Evolutionary conservation across 2,329 filamentous ascomycete genomes (phyloP), one percentile per base, ranked within the genome.

Genomic region (Aspergillus quadrilineatus): DNA sequence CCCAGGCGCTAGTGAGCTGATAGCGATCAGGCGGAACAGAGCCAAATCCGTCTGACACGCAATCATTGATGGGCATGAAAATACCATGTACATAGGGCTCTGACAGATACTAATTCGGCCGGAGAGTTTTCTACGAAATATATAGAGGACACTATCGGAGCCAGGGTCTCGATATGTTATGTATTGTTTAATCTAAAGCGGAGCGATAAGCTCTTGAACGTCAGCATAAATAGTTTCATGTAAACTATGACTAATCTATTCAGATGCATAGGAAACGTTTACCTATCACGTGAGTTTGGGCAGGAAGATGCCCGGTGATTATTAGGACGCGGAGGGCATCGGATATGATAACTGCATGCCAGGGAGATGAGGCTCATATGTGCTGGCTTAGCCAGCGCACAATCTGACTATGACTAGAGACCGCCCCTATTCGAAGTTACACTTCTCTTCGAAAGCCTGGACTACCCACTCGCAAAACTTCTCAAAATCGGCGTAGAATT

Each of bases 401-500:
- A 14, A 37, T 34, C 8, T 26, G 44, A 34, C 28, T 17, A 17
- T 34, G n/a, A 6, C 10, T 14, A 17, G 28, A 36, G 17, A 15
- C 51, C 7, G 5, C 10, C 26, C 15, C n/a, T 44, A 29, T 39
- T 29, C 39, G n/a, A n/a, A 6, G 6, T 12, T 29, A 55, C 50
- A 55, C 17, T 37, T 49, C n/a, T 9, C 53, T 36, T 68, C 83
- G 77, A 83, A 96, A 75, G 96, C 89, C 37, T 86, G 80, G 8
- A 96, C 88, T 44, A 97, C 81, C 92, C 92, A 97, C 53, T 91
- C 81, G 69, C 92, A 97, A 70, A 94, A 97, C 67, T 85, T 82
- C 78, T 97, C 93, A 85, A 92, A 97, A 63, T 89, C 85, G 36
- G 85, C 76, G 49, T 84, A 83, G 90, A 92, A 97, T 72, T 92